Conservation (phyloP, 139 green algal genomes). For the Chlorella sp. region DNA sequence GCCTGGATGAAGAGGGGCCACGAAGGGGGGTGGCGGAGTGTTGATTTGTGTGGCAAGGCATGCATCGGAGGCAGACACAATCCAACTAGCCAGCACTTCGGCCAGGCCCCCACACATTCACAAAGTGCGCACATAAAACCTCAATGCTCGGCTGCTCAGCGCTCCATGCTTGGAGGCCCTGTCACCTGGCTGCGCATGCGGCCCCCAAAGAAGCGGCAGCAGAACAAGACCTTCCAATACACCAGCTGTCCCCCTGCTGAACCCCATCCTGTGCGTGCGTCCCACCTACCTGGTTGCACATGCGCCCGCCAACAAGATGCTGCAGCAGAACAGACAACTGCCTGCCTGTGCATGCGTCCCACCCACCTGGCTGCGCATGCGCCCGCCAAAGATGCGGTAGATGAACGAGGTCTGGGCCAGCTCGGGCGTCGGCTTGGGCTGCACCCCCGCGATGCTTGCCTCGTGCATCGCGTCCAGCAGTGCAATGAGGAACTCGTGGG, state of each 20-base stretch:
- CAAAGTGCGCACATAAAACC: no score
- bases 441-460: constrained; percentile 55
- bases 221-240: no score
- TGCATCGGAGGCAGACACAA: no score
- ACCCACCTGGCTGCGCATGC: constrained; percentile 83
- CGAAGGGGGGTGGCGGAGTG: no score
- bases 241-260: background rate
- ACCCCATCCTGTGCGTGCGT: background rate
- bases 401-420: constrained; percentile 83
- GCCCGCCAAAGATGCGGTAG: constrained; percentile 90
- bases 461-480: constrained; percentile 93
- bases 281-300: no score
- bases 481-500: constrained; percentile 90
- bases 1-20: no score
- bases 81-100: background rate
- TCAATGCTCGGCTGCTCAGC: no score
- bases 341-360: background rate
- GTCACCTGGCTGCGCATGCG: no score
- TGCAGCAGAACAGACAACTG: constrained; percentile 16
- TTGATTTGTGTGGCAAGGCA: no score
- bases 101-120: no score
- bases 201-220: no score
- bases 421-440: constrained; percentile 72
- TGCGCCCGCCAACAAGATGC: background rate
- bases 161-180: no score